Percentiles rank a stretch among this genome's conserved stretches.
Conservation (phyloP, 1,284 basidiomycete genomes). For the Tylopilus sp. region DNA sequence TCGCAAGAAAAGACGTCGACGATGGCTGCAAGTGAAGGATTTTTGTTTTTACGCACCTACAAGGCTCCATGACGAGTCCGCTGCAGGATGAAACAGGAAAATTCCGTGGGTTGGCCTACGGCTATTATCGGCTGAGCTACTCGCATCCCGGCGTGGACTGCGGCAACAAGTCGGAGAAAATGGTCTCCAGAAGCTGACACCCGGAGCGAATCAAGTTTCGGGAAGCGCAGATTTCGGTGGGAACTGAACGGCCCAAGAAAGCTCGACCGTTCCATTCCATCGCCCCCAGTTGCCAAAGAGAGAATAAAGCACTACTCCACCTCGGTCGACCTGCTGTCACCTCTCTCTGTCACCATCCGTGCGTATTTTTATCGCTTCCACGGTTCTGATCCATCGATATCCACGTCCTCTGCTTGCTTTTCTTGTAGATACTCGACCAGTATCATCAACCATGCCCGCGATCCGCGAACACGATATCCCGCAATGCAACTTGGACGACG, state of each 20-base stretch:
- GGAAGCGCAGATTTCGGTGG: slow-evolving; percentile 26
- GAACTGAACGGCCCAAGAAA: slow-evolving; percentile 30
- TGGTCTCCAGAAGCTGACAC: slow-evolving; percentile 4
- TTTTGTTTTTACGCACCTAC: background rate
- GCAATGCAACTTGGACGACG: slow-evolving; percentile 26
- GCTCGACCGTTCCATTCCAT: slow-evolving; percentile 28
- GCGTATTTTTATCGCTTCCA: slow-evolving; percentile 6
- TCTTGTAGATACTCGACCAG: background rate
- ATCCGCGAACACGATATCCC: slow-evolving; percentile 27
- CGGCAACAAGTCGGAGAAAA: slow-evolving; percentile 13
- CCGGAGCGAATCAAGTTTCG: slow-evolving; percentile 5
- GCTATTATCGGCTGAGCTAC: slow-evolving; percentile 8
- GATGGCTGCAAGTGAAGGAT: slow-evolving; percentile 7
- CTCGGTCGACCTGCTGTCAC: slow-evolving; percentile 24
- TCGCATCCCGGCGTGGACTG: slow-evolving; percentile 2
- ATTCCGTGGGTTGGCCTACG: slow-evolving; percentile 1
- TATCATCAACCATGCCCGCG: slow-evolving; percentile 18
- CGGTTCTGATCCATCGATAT: slow-evolving; percentile 10
- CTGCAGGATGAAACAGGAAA: slow-evolving; percentile 8
- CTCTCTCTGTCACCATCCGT: slow-evolving; percentile 27
- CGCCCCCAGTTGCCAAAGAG: slow-evolving; percentile 34
- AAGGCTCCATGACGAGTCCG: background rate
- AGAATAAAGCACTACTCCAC: slow-evolving; percentile 32
- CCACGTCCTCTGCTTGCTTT: slow-evolving; percentile 3
- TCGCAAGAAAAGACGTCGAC: slow-evolving; percentile 8